Evolutionary conservation across 2,329 filamentous ascomycete genomes (phyloP), one percentile per base, ranked within the genome.

Genomic region (Sarocladiaceae sp.): DNA sequence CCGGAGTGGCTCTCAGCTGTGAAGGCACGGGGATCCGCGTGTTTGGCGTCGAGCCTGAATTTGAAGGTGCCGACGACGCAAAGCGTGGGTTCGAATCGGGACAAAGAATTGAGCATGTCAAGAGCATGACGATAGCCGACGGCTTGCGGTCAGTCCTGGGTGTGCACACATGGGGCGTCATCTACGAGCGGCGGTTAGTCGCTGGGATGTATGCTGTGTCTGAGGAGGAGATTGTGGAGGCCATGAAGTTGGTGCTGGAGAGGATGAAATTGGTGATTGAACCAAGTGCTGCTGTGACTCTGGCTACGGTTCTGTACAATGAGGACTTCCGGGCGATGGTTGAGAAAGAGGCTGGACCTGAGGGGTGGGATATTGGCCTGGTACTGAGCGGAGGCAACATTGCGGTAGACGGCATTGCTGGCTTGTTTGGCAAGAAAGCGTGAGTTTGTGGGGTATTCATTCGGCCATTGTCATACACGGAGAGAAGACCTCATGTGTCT

Each of bases 181-280:
- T 93, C 49, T 78, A 78, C 47, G 76, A 88, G 56, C 64, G 69
- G 46, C 60, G 63, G 18, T 78, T 88, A 47, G 80, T 91, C 1
- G 57, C 66, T 2, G 81, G 74, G 0, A 74, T 91, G 51, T 76
- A 76, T 61, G 72, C 74, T 23, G 88, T 89, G 0, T 76, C 68
- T 2, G 88, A 94, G 61, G 77, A 80, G 45, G 76, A 91, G 67
- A 93, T 95, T 59, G 75, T 74, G 56, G 70, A 67, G 11, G 83
- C 87, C 5, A 71, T 90, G 73, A 65, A 73, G 45, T 59, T 94
- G 51, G 80, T 90, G 23, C 64, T 88, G 50, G 88, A 94, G 71
- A 67, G 87, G 44, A 78, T 89, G 70, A 93, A 94, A 74, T 66
- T 90, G 27, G 77, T 91, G 26, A 76, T 94, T 20, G 88, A 94